Evolutionary conservation across 345 rosid genomes (phyloP), one percentile per base, ranked within the genome.

Genomic region (Salix exigua): DNA sequence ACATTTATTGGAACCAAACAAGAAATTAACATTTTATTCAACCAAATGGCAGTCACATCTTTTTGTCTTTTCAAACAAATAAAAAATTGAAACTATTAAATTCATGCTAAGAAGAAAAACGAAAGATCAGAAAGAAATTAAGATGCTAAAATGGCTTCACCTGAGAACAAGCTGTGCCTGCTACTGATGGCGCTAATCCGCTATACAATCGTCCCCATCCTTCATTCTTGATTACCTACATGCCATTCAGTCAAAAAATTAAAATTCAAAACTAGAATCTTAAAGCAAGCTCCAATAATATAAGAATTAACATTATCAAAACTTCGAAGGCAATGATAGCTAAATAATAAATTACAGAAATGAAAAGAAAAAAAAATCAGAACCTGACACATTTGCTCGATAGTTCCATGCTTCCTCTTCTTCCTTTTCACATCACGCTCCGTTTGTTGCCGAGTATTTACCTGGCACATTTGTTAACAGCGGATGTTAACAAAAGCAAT

Each of bases 91-190:
- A 58, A 23, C 28, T 58, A 9, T 58, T 58, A n/a, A 58, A n/a
- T 8, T 26, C 25, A 58, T 58, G 62, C 62, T 3, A 55, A 3
- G 6, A 58, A n/a, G 62, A n/a, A 58, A 58, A 25, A 58, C 13
- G 23, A 58, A 10, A n/a, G 28, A n/a, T n/a, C 26, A 58, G 10
- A 55, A n/a, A 4, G 23, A n/a, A 23, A 11, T 58, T n/a, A 6
- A 75, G 68, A 50, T 13, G 53, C 62, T 33, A 81, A 42, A 80
- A 50, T 23, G 23, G 18, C 53, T 75, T 83, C 74, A 90, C 99
- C 97, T 96, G 99, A 86, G 99, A 94, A 2, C 97, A 93, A 7
- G 98, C 97, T 30, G 97, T 92, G 37, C 99, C 99, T 1, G 83
- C 91, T 4, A 94, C 87, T 65, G 99, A 96, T 0, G 98, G 98